These are phyloP conservation scores for Geosmithia morbida DNA, from an alignment of 2,329 filamentous ascomycete genomes.

Conservation along the genomic window DNA sequence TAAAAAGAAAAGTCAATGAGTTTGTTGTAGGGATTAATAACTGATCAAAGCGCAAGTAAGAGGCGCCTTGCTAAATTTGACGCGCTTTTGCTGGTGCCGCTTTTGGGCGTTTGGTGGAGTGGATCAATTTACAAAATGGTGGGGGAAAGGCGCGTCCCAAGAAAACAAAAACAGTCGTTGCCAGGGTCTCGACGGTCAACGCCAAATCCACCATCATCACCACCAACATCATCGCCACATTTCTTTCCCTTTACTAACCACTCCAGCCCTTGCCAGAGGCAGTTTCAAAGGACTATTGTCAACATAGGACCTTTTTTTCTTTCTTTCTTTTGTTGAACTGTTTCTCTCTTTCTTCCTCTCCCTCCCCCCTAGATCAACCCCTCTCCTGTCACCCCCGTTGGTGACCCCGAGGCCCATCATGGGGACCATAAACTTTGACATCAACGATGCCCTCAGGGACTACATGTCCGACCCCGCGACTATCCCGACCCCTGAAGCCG, in stretches of 20 bases:
- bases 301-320: background rate
- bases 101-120: background rate
- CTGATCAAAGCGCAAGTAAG: background rate
- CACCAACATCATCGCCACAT: slow-evolving; percentile 1
- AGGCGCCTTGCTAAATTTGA: background rate
- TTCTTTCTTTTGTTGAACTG: background rate
- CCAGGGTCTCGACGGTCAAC: slow-evolving; percentile 5
- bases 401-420: slow-evolving; percentile 26
- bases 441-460: slow-evolving; percentile 90
- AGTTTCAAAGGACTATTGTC: background rate
- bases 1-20: background rate
- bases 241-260: background rate
- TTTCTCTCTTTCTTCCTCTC: slow-evolving; percentile 1
- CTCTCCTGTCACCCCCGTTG: slow-evolving; percentile 2
- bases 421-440: slow-evolving; percentile 78
- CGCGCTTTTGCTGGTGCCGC: background rate
- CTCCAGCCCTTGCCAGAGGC: background rate
- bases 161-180: slow-evolving; percentile 14
- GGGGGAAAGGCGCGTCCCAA: slow-evolving; percentile 5
- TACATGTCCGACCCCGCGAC: slow-evolving; percentile 87
- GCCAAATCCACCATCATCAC: slow-evolving; percentile 1
- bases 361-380: background rate
- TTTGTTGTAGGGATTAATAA: slow-evolving; percentile 4
- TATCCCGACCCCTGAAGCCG: slow-evolving; percentile 76
- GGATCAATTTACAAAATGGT: slow-evolving; percentile 1